Conservation (phyloP, 768 basidiomycete species). For the Mycena capillaripes region DNA sequence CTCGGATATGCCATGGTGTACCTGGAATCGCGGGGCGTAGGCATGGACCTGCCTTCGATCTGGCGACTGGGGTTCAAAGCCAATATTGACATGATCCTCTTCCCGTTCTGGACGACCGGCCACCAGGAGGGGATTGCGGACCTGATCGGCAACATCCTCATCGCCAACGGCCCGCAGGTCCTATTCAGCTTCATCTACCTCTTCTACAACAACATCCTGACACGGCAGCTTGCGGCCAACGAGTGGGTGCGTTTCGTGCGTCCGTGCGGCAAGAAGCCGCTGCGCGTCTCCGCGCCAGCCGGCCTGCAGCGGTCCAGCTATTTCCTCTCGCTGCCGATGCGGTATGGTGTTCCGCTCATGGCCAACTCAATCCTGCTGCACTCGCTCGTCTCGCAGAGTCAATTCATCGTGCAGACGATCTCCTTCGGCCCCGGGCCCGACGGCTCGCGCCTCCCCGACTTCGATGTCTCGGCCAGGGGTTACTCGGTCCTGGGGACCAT, state of each 20-base stretch:
- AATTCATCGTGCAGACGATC: background rate
- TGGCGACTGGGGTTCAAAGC: background rate
- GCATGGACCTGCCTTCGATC: background rate
- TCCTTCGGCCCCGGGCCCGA: background rate
- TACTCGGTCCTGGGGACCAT: background rate
- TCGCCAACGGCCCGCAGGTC: background rate
- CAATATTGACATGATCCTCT: background rate
- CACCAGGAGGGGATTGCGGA: background rate
- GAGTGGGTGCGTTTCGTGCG: constrained; percentile 2
- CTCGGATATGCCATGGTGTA: background rate
- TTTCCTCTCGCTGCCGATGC: constrained; percentile 7
- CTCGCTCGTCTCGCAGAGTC: background rate
- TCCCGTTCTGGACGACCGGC: background rate
- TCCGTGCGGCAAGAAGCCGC: constrained; percentile 1
- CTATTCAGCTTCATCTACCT: background rate
- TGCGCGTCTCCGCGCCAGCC: constrained; percentile 1
- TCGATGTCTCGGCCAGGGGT: constrained; percentile 1
- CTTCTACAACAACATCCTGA: constrained; percentile 3
- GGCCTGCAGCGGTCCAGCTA: constrained; percentile 5
- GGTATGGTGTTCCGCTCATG: background rate
- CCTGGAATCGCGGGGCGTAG: background rate
- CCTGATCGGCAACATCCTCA: constrained; percentile 3
- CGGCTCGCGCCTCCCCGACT: background rate
- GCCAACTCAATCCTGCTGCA: background rate
- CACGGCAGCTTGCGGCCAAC: constrained; percentile 2